Evolutionary conservation across 305 asterid genomes (phyloP).

Genomic region (Solanum hybrid): DNA sequence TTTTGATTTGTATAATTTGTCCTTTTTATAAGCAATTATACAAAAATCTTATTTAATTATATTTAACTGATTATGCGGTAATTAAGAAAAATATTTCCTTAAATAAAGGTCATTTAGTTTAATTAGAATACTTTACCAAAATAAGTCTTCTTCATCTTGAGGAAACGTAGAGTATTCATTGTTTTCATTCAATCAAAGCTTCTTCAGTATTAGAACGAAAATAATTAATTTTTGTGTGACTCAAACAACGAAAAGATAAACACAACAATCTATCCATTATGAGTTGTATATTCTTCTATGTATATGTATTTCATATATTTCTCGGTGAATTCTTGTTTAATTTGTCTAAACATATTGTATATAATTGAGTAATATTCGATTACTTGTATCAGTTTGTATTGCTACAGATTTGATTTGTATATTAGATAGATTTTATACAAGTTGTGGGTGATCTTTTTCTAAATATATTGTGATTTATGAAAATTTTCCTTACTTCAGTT

Average conservation of each 20-base stretch:
- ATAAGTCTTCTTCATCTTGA: background rate
- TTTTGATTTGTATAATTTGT: background rate
- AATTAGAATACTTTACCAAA: background rate
- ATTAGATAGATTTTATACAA: too few relatives aligned
- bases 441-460: background rate
- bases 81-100: background rate
- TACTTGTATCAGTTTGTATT: background rate
- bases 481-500: too few relatives aligned
- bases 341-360: background rate
- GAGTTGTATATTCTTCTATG: background rate
- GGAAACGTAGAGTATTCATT: background rate
- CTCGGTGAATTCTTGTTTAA: background rate
- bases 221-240: background rate
- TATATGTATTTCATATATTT: too few relatives aligned
- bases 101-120: background rate
- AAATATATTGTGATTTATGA: too few relatives aligned
- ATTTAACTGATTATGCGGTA: too few relatives aligned
- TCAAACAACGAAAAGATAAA: background rate
- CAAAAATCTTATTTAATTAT: too few relatives aligned
- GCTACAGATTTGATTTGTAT: background rate
- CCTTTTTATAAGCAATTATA: background rate
- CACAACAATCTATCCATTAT: background rate
- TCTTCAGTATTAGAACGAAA: background rate
- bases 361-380: background rate
- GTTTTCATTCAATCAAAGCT: background rate